Evolutionary conservation across 352 stramenopile species (phyloP), one percentile per base, ranked within the genome.

Genomic region (Phytophthora melonis): DNA sequence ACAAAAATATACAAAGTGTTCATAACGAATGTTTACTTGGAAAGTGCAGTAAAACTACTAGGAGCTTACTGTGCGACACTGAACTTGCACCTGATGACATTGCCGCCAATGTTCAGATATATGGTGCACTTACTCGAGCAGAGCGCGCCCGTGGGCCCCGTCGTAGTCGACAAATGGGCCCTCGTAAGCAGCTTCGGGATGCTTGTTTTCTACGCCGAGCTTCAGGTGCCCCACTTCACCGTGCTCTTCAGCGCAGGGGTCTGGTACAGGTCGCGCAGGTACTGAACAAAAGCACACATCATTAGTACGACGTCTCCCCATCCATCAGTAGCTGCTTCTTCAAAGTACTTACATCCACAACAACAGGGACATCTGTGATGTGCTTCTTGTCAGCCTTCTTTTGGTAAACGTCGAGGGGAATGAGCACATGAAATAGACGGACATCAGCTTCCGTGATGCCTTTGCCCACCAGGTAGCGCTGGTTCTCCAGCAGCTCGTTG

Each of bases 221-320:
- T 96, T 96, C 61, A 98, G 90, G 70, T 98, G 91, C 16, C 62
- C 84, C 98, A 97, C 62, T 97, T 76, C 16, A 97, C 80, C 3
- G 86, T 90, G n/a, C 82, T 78, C 30, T 85, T 66, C 25, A 98
- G 74, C 2, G 69, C 89, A 21, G 83, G 77, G 30, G 91, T 89
- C 68, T 98, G 90, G 73, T 97, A 98, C 43, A 98, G 77, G 32
- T 77, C 75, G 18, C 63, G 70, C 18, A 81, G 13, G 18, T 79
- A 82, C 70, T 81, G 49, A 19, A 43, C 45, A 13, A 32, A 21
- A 3, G 11, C n/a, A 53, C n/a, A 67, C 21, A 21, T 16, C 18
- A 16, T 45, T 45, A 45, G 36, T 18, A 45, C 14, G 36, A 45
- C 10, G 9, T 13, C 18, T 8, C 25, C 43, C 18, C n/a, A 27